These are phyloP conservation scores for Ceratobasidium sp. DNA, from an alignment of 1,284 basidiomycete species.

Conservation along the genomic window DNA sequence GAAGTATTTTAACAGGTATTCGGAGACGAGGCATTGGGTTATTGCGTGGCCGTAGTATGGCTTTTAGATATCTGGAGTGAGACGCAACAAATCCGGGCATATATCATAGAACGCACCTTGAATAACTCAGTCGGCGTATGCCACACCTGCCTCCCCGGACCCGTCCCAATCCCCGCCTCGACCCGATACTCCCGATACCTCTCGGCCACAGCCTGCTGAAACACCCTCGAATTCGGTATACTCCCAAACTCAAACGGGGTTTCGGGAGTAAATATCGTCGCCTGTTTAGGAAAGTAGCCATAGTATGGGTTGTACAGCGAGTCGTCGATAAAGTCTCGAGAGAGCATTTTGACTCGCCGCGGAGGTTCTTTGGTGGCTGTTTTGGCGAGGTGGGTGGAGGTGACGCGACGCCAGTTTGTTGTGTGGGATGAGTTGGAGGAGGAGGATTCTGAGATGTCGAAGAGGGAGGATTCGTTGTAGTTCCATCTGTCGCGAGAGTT, in stretches of 20 bases:
- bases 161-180: conserved; percentile 63
- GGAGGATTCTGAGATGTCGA: conserved; percentile 67
- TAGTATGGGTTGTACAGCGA: conserved; percentile 97
- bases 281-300: conserved; percentile 96
- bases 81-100: conserved; percentile 19
- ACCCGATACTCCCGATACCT: conserved; percentile 79
- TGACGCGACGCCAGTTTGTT: conserved; percentile 73
- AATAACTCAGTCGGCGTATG: conserved; percentile 99
- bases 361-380: conserved; percentile 73
- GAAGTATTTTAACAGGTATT: conserved; percentile 94
- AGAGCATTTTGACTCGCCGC: conserved; percentile 90
- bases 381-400: conserved; percentile 76
- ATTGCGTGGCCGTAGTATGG: conserved; percentile 96
- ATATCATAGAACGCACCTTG: conserved; percentile 73
- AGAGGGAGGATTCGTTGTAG: conserved; percentile 67
- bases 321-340: conserved; percentile 97
- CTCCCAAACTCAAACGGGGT: conserved; percentile 78
- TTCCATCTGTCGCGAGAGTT: conserved; percentile 55
- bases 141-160: conserved; percentile 94
- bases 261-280: conserved; percentile 84
- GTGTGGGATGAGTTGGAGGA: conserved; percentile 64
- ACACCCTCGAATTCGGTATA: conserved; percentile 79
- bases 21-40: conserved; percentile 87
- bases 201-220: conserved; percentile 84
- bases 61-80: conserved; percentile 61